phyloP scores from a whole-genome alignment of 2,329 filamentous ascomycete genomes.

The Fusarium subtropicale region DNA sequence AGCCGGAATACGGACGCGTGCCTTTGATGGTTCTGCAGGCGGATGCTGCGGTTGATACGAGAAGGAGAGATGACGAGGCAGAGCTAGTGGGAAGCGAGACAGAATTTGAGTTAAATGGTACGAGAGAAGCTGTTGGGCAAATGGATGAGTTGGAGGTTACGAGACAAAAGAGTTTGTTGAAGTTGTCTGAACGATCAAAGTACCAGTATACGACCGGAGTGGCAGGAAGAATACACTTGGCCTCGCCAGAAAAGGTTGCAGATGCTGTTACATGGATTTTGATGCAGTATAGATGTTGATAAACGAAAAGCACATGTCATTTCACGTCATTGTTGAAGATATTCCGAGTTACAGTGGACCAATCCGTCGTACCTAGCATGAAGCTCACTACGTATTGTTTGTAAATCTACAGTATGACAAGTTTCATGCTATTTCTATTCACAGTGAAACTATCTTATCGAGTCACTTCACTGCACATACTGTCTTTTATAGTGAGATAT shows the following conservation, averaged over 20 bases:
- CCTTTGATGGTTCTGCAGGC: neutral
- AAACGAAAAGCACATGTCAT: no score
- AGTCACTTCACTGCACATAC: neutral
- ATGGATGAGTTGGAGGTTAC: neutral
- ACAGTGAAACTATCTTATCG: neutral
- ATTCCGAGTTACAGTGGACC: no score
- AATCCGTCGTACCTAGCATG: no score
- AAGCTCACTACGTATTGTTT: no score
- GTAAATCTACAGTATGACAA: no score
- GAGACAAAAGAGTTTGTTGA: neutral
- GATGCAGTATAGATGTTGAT: slow-evolving; percentile 12
- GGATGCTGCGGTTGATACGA: neutral
- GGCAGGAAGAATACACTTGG: neutral
- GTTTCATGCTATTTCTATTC: no score
- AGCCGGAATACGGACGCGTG: neutral
- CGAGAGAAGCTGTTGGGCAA: no score
- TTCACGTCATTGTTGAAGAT: no score
- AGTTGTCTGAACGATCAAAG: neutral
- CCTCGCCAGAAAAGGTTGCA: neutral
- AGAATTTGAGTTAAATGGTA: neutral
- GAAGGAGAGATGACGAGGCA: neutral
- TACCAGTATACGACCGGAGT: neutral
- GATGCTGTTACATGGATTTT: slow-evolving; percentile 8
- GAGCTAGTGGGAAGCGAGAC: neutral
- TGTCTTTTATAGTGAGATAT: neutral